Base-by-base conservation (phyloP, 345 rosid genomes). In the Ceriops zippeliana region DNA sequence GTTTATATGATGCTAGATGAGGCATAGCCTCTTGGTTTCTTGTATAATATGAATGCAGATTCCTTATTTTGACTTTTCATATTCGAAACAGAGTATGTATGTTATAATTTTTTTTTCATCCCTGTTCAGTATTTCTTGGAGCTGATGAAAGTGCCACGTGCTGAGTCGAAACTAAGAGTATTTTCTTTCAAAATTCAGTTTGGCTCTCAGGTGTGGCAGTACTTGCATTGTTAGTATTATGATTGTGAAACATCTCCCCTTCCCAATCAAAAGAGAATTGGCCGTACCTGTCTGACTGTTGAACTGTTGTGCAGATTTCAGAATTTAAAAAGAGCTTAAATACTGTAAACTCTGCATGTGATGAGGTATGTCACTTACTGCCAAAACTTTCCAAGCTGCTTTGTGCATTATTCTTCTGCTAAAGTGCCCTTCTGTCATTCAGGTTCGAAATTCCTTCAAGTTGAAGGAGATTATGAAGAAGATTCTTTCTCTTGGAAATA, bases 141-240 rank as follows among this genome's bases (percentile, higher is more conserved):
- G 90, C 87, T 75, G 69, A 95, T 95, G 98, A 95, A 91, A 85
- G 98, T 95, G 83, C 98, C 99, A 58, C 89, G 99, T 49, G 99
- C 91, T 28, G 99, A 91, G 83, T 92, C 97, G 31, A 95, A 95
- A 76, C 79, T 95, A 56, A 84, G 96, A 85, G 98, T 95, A 53
- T 91, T 95, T 84, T 85, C 96, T 76, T 95, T 95, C 89, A 95
- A 95, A 83, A 90, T 95, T 80, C 98, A 91, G 75, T 91, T 92
- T 56, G 67, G 86, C 75, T 76, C 90, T 83, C 98, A 91, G 99
- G 99, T 95, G 85, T 75, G 93, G 84, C 53, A 77, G 83, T 81
- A 78, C 73, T 75, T 79, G 77, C 83, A 66, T 79, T 65, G 71
- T 75, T 73, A 65, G 66, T 73, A 68, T 76, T 53, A 66, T 76